Base-by-base conservation (phyloP, 1,139 yeast species). In the Tardiomyces digboiensis region DNA sequence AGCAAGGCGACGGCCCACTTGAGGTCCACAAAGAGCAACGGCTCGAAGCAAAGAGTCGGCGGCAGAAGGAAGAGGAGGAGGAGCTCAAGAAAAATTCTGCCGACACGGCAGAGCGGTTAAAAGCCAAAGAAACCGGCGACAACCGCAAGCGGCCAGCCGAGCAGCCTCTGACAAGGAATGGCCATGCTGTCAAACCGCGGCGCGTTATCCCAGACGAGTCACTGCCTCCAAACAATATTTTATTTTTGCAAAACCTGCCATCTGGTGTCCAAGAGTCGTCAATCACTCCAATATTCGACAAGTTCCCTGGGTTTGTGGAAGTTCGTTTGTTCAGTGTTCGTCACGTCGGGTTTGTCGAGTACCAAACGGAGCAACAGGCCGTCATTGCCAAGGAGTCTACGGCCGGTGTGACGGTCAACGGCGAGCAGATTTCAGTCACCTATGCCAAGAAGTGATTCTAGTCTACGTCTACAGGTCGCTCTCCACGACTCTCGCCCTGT, bases 261-360 rank as follows among this genome's bases (percentile, higher is more conserved):
- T 55, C 55, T 2, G 69, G 64, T n/a, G 59, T 70, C 3, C 63
- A 72, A 1, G 60, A 66, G n/a, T 71, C 67, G 0, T 64, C 62
- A 7, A 62, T 85, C 22, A 58, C 65, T 1, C 66, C 58, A 0
- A 53, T 67, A 1, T 86, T 83, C 55, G 69, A 65, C 4, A 54
- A 63, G 13, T 76, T 64, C 51, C 61, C 67, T 2, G 94, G 94
- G 0, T 82, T 80, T 49, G 64, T 75, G 21, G 84, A 79, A 49
- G 70, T 81, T 1, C 75, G 95, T 44, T 65, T 78, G 42, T 87
- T 91, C 29, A 71, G 74, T 2, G 76, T 80, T 1, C 72, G 87
- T 41, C 74, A 75, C 39, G 75, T 91, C 44, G 94, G 93, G 7
- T 83, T 91, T 61, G 74, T 91, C 12, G 97, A 91, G 55, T 91